Evolutionary conservation across 345 rosid genomes (phyloP), one percentile per base, ranked within the genome.

Genomic region (Boechera stricta): DNA sequence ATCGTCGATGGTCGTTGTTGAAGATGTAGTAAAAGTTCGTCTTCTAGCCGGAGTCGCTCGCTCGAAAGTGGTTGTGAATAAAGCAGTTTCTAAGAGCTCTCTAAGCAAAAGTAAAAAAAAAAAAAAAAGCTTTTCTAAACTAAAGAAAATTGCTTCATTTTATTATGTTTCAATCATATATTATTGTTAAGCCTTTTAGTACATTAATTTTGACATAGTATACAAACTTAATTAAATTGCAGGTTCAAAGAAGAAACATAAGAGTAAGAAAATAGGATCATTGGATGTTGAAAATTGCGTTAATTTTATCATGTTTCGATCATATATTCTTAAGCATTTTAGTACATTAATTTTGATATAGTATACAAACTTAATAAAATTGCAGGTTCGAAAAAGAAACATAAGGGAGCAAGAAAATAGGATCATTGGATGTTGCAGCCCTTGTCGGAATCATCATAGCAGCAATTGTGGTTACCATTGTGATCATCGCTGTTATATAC

Each of bases 331-430:
- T 13, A 60, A 69, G 53, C 41, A 1, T 36, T 15, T 51, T 49
- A 36, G 41, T 15, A 16, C 7, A 63, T 4, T n/a, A 9, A 42
- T 7, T 5, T 6, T 49, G 31, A 67, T 13, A 33, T 36, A 3
- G 12, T 35, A 28, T 62, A 49, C 3, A 52, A 55, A 16, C 28
- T 69, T 32, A 12, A 39, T 38, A n/a, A 29, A 31, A 53, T 18
- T 53, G 77, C 13, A 73, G 77, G 56, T 64, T 41, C 54, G 7
- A 54, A 54, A 47, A 64, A 44, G 21, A 26, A 41, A 13, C 9
- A 47, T 0, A 6, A 16, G 16, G 16, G 4, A n/a, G 24, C 4
- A 5, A 2, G 0, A 64, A 54, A 54, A 33, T 21, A 54, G 64
- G 77, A 54, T 3, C 62, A 52, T 2, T 64, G 54, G 4, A 12